phyloP scores from a whole-genome alignment of 352 stramenopile genomes.

The Pythium folliculosum region DNA sequence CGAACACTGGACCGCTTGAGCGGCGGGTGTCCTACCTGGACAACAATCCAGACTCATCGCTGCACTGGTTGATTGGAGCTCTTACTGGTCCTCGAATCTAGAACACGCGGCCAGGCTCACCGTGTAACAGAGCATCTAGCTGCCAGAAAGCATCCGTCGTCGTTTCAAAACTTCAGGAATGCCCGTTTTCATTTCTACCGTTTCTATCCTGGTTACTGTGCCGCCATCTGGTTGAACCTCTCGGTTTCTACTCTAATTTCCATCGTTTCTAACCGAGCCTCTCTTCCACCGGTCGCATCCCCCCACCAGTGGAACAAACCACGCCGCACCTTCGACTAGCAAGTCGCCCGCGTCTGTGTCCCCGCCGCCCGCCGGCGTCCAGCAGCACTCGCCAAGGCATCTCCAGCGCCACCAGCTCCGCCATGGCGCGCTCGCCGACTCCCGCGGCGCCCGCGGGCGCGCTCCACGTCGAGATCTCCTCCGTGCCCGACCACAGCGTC shows the following conservation, averaged over 20 bases:
- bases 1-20: too few species aligned
- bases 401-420: too few species aligned
- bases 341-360: not conserved
- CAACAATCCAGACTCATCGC: too few species aligned
- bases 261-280: not conserved
- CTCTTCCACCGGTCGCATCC: slow-evolving; percentile 1
- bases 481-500: not conserved
- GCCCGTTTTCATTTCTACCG: not conserved
- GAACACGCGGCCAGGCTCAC: too few species aligned
- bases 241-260: not conserved
- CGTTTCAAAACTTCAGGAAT: slow-evolving; percentile 17
- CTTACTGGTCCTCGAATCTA: too few species aligned
- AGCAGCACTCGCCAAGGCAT: too few species aligned
- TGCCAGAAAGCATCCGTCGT: too few species aligned
- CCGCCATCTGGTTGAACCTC: slow-evolving; percentile 9
- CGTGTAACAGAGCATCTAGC: too few species aligned
- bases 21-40: too few species aligned
- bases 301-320: not conserved
- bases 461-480: slow-evolving; percentile 17
- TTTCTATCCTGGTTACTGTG: too few species aligned
- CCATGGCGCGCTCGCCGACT: slow-evolving; percentile 7
- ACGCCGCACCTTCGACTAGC: not conserved
- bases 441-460: not conserved
- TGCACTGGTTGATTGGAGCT: too few species aligned
- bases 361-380: too few species aligned